Percentiles rank a stretch among this genome's conserved stretches.
Conservation (phyloP, 768 basidiomycete species). For the Rhodotorula babjevae region DNA sequence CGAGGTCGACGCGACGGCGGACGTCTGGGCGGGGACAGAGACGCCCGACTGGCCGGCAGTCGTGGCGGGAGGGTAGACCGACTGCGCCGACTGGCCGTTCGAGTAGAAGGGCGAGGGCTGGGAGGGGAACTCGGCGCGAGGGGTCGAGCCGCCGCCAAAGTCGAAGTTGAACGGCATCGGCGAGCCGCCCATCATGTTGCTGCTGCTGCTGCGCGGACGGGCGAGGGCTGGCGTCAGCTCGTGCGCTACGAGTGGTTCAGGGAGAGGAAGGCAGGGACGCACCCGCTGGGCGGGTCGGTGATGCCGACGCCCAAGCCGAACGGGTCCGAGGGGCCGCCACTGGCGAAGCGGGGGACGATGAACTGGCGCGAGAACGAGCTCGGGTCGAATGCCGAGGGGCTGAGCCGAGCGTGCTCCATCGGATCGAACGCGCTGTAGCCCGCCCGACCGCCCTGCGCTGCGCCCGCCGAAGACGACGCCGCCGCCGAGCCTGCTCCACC, state of each 20-base stretch:
- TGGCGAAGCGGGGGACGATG: slow-evolving; percentile 28
- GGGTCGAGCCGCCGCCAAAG: background rate
- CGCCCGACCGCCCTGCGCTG: background rate
- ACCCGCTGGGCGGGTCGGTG: slow-evolving; percentile 14
- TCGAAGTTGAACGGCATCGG: slow-evolving; percentile 29
- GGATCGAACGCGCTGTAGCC: slow-evolving; percentile 28
- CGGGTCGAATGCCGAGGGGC: slow-evolving; percentile 36
- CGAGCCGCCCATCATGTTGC: slow-evolving; percentile 5
- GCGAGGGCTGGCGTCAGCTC: background rate
- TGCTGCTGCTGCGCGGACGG: no score
- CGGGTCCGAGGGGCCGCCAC: slow-evolving; percentile 15
- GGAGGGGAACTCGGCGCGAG: background rate
- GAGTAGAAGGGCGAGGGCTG: slow-evolving; percentile 20
- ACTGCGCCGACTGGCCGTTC: background rate
- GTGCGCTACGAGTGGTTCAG: no score
- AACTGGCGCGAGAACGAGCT: slow-evolving; percentile 23
- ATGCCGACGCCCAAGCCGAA: slow-evolving; percentile 23
- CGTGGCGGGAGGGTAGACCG: background rate
- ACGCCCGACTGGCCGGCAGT: background rate
- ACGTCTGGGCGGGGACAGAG: background rate
- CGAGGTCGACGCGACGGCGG: background rate
- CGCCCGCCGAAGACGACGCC: background rate
- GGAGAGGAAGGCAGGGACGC: background rate
- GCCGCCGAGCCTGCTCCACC: background rate
- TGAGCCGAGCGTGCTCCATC: slow-evolving; percentile 26